phyloP scores from a whole-genome alignment of 2,329 filamentous ascomycete genomes.

The Fusarium setosum region DNA sequence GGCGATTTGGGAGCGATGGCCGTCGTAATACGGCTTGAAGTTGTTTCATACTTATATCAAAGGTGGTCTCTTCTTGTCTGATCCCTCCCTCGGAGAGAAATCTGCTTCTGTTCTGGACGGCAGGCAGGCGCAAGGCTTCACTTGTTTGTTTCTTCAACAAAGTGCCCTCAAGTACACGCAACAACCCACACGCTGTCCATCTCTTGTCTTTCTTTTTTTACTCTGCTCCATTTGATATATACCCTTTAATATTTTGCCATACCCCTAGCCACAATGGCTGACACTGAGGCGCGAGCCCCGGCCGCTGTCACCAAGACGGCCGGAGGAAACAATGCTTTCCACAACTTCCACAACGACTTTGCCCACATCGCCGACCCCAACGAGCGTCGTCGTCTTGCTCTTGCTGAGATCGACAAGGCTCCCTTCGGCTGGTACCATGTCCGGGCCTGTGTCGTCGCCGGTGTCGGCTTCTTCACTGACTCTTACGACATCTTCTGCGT shows the following conservation, averaged over 20 bases:
- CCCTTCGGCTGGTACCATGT: conserved; percentile 89
- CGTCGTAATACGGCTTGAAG: not conserved
- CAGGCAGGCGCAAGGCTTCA: conserved; percentile 20
- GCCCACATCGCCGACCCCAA: conserved; percentile 74
- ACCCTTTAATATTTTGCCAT: not conserved
- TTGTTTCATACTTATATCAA: conserved; percentile 20
- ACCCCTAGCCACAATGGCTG: conserved; percentile 20
- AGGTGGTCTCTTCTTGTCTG: not conserved
- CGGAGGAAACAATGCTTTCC: conserved; percentile 77
- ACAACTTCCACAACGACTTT: conserved; percentile 84
- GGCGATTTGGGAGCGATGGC: too few relatives aligned
- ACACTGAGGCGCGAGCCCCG: conserved; percentile 12
- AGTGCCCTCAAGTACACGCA: conserved; percentile 11
- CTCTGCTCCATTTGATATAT: not conserved
- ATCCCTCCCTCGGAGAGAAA: not conserved
- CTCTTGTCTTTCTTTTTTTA: not conserved
- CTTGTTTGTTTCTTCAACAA: conserved; percentile 2
- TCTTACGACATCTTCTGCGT: conserved; percentile 87
- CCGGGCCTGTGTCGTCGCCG: conserved; percentile 79
- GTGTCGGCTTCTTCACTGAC: conserved; percentile 91
- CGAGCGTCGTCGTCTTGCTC: conserved; percentile 81
- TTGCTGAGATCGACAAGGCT: conserved; percentile 85
- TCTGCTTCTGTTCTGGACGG: conserved; percentile 13
- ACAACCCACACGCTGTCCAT: not conserved
- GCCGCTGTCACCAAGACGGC: conserved; percentile 58